Evolutionary conservation across 495 filamentous ascomycete species (phyloP), one percentile per base, ranked within the genome.

Genomic region (Aspergillus carlsbadensis): DNA sequence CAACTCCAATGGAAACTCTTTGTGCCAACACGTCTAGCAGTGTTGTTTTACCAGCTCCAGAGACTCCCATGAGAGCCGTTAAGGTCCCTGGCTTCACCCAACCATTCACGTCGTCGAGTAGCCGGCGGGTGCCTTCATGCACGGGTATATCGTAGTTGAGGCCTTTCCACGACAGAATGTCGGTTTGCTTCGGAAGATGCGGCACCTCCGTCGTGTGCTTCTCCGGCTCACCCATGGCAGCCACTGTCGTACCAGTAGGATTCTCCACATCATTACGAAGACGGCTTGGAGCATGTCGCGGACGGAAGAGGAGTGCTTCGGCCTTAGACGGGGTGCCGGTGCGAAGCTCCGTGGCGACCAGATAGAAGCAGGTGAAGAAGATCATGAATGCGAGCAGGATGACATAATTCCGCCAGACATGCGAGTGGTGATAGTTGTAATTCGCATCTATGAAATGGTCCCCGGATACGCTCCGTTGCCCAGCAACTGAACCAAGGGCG

Each of bases 131-230:
- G 1, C 79, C 80, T 18, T 74, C 79, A 47, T 84, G 74, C 59
- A 80, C 75, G 1, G 79, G 79, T 40, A 89, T 85, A 6, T 81
- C 81, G 52, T 90, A 92, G 60, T 78, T 81, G 13, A 94, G 74
- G 43, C 82, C 73, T 60, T 86, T 83, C 87, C 86, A 92, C 1
- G 87, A 87, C 50, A 92, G 80, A 31, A 92, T 80, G 49, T 85
- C 85, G 10, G 50, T 70, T 43, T 75, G 72, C 6, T 79, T 62
- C 78, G 84, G 54, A 71, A 78, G 59, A 43, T 70, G 71, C 10
- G 61, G 65, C n/a, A 40, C 10, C 55, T 68, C 57, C 3, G 0
- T 22, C 3, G 24, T 31, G 13, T 14, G 11, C 11, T 26, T 33
- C 14, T 47, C 22, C 3, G 36, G 4, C 3, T 39, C 5, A 14